Evolutionary conservation across 1,139 yeast species (phyloP), one percentile per base, ranked within the genome.

Genomic region (Casaregolazyma lundiana): DNA sequence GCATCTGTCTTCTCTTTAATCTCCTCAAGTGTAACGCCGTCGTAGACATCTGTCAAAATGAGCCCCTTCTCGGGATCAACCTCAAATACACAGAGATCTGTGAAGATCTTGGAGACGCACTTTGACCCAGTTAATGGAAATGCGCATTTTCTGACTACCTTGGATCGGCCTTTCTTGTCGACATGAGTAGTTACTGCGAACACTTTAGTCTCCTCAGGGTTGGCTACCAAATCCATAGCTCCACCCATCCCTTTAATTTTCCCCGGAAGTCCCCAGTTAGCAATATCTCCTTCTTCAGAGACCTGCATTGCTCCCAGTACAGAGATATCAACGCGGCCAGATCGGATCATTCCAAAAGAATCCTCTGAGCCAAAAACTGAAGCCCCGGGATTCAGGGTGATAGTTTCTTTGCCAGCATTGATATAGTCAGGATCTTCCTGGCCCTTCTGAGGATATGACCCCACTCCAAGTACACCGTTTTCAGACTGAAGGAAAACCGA

Each of bases 161-260:
- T 72, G 16, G 75, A 65, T 35, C 66, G 59, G 24, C 75, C 75
- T 57, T 71, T 69, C 56, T 64, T 68, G 52, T 71, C 76, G 38
- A 61, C 63, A 51, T 72, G 76, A 54, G 72, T 76, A 70, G 68
- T 70, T 40, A 69, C 63, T 2, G 69, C 73, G 35, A 72, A 71
- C 21, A 72, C 74, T 46, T 64, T 60, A 3, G 76, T 72, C 26
- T 64, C 56, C 24, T 58, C 60, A 3, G 76, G 75, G 51, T 71
- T 71, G 38, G 74, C 69, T n/a, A 72, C 76, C 35, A 72, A 62
- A 56, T 72, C 76, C 76, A 72, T 72, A 7, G 76, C 76, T 18
- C 76, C 76, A 7, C 76, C 76, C 76, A 72, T 72, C 17, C 76
- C 76, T 57, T 70, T 72, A 38, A 72, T 70, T 48, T 67, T 61